phyloP scores from a whole-genome alignment of 768 basidiomycete genomes.

The Hydnomerulius pinastri region DNA sequence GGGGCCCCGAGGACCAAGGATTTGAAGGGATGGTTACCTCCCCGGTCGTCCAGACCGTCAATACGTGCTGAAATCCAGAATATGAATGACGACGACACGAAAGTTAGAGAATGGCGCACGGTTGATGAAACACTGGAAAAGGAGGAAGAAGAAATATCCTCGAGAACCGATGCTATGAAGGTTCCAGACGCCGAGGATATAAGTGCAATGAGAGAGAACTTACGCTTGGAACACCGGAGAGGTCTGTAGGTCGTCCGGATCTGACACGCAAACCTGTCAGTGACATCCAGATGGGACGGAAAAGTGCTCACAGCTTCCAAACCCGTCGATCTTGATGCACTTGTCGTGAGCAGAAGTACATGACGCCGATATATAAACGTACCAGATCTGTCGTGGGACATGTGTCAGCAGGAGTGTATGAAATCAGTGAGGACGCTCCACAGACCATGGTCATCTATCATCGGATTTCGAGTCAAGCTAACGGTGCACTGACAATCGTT shows the following conservation, averaged over 20 bases:
- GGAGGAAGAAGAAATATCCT: slow-evolving; percentile 89
- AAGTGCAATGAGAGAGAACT: slow-evolving; percentile 8
- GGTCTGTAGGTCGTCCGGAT: slow-evolving; percentile 78
- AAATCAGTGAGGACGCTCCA: background rate
- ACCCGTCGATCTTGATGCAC: slow-evolving; percentile 69
- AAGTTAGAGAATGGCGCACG: slow-evolving; percentile 42
- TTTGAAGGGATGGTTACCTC: slow-evolving; percentile 64
- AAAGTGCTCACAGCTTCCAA: slow-evolving; percentile 69
- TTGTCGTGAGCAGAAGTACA: background rate
- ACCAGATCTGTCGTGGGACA: slow-evolving; percentile 44
- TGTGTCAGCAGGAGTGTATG: slow-evolving; percentile 6
- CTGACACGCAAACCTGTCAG: slow-evolving; percentile 36
- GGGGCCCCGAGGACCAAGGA: slow-evolving; percentile 72
- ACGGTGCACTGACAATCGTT: background rate
- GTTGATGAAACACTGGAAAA: slow-evolving; percentile 93
- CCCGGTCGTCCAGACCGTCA: slow-evolving; percentile 70
- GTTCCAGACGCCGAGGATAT: too few species aligned
- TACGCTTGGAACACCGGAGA: slow-evolving; percentile 75
- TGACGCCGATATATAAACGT: slow-evolving; percentile 15
- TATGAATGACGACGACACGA: slow-evolving; percentile 1
- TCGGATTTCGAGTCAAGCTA: background rate
- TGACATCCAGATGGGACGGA: background rate
- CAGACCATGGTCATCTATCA: slow-evolving; percentile 80
- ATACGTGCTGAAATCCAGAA: slow-evolving; percentile 29
- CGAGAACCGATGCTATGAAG: slow-evolving; percentile 76